Base-by-base conservation (phyloP, 345 rosid species). In the Citrus reticulata region DNA sequence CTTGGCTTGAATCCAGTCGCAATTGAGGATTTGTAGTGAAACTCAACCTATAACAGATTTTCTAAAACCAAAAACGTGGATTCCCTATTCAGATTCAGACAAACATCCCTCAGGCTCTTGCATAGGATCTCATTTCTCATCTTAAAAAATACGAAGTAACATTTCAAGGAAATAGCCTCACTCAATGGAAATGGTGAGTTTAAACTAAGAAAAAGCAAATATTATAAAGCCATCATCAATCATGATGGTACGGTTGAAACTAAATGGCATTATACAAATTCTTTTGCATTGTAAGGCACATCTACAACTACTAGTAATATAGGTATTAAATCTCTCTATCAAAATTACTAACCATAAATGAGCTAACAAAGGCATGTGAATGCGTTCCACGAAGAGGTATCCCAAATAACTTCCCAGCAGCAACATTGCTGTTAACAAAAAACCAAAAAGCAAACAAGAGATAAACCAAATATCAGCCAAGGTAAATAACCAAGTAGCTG, bases 291-390 rank as follows among this genome's bases (percentile, higher is more conserved):
- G 54, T 30, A 77, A 65, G 35, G 19, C 25, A 32, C 69, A 51
- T 7, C 14, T 27, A 34, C 25, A 54, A 68, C 32, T 25, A 59
- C 74, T 59, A 60, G 30, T 4, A 35, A 59, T 57, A 51, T 51
- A 74, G 37, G 61, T 42, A 65, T 37, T 55, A 22, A 29, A 32
- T 39, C 40, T 66, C 7, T 13, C 24, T 8, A 30, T 9, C 25
- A 10, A 32, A 42, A 66, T 40, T 71, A 86, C 95, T 68, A 60
- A 95, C 99, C 99, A 90, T 94, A 81, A 86, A 97, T 68, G 99
- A 97, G 86, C 98, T 97, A 82, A 97, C 96, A 90, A 91, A 97
- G 68, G 99, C 99, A 89, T 97, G 99, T 29, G 99, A 94, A 83
- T 97, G 99, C 27, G 98, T 96, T 79, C 98, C 97, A 74, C 94